Base-by-base conservation (phyloP, 768 basidiomycete species). In the Hypholoma sublateritium region DNA sequence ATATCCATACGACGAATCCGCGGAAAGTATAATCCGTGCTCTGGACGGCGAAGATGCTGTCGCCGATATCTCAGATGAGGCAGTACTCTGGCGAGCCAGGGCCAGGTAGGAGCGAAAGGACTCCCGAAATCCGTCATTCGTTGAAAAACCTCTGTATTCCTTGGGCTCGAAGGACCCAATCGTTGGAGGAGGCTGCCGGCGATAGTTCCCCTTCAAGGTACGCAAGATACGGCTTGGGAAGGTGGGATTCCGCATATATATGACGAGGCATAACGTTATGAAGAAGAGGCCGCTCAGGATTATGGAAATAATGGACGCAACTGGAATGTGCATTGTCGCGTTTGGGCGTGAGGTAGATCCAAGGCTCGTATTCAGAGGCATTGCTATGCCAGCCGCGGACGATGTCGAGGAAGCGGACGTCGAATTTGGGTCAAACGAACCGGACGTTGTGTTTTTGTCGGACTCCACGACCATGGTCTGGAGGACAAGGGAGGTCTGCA, bases 231-330 rank as follows among this genome's bases (percentile, higher is more conserved):
- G 47, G 14, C n/a, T 32, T 25, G 55, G 12, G 16, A 50, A n/a
- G 22, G 13, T 32, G 3, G 37, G 24, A 2, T n/a, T 39, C 46
- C 47, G 36, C 25, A 56, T 36, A 19, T 56, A 56, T 22, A 56
- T 41, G 16, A 56, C 55, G 9, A 56, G 36, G 35, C 46, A 48
- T 13, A 56, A 46, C 22, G 55, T 49, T 6, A 56, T 56, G 22
- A 48, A 49, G 55, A 56, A 56, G 24, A 56, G 39, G 34, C 21
- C 46, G 16, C 55, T 46, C 35, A 56, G 24, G 47, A 56, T 32
- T 3, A 55, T 55, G 9, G 54, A 47, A 13, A 55, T 39, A 21
- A 56, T 50, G 17, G 55, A 56, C n/a, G 47, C 48, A 11, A 49
- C 25, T 28, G 55, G 55, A 16, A 56, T 25, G 9, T 22, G 34